Percentiles rank a stretch among this genome's conserved stretches.
These are phyloP conservation scores for Ceratocystis colombiana DNA, from an alignment of 2,329 filamentous ascomycete species.

Conservation along the genomic window DNA sequence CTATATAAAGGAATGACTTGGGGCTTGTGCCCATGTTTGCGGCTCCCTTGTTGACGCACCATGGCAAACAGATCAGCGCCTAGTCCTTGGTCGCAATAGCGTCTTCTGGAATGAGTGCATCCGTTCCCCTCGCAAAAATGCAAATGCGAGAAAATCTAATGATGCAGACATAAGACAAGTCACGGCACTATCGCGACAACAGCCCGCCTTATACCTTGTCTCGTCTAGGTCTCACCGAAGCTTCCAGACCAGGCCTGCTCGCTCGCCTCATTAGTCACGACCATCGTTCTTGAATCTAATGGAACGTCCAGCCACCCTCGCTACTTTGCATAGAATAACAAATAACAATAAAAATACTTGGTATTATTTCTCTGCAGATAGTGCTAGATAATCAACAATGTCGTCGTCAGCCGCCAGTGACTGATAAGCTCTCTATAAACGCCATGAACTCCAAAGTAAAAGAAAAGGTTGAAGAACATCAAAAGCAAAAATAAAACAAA, in stretches of 20 bases:
- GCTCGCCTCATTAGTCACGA: too few species aligned
- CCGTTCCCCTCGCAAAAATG: neutral
- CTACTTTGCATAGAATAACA: neutral
- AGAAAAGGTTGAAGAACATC: neutral
- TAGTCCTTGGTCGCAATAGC: neutral
- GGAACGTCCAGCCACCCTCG: neutral
- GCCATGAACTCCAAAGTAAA: conserved; percentile 17
- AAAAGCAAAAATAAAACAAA: conserved; percentile 11
- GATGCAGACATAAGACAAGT: neutral
- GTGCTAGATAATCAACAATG: conserved; percentile 9
- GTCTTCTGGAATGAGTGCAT: neutral
- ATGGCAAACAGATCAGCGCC: too few species aligned
- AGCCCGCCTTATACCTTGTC: neutral
- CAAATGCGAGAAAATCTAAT: neutral
- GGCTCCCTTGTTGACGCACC: too few species aligned
- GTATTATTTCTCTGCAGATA: conserved; percentile 11
- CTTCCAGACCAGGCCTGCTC: neutral
- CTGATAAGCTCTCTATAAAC: conserved; percentile 8
- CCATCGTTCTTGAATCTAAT: neutral
- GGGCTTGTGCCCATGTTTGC: too few species aligned
- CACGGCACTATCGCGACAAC: neutral
- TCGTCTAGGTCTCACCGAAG: neutral
- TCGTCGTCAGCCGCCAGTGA: neutral
- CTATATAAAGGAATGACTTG: too few species aligned
- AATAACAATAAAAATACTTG: neutral